Evolutionary conservation across 2,329 filamentous ascomycete genomes (phyloP).

Genomic region (Kalaharituber pfeilii): DNA sequence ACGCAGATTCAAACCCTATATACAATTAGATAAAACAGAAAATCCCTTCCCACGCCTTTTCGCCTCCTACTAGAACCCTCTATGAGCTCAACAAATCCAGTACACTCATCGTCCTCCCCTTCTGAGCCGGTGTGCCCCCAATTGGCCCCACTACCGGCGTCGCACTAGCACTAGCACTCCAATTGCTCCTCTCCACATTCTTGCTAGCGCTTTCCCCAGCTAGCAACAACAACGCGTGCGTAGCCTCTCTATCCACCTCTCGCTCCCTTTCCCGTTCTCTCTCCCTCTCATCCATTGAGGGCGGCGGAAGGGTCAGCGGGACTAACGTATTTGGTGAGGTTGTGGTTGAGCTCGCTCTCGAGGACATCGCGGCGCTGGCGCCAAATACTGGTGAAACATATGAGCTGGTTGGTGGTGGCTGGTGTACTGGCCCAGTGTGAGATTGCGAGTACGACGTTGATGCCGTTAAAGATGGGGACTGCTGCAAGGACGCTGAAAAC

Average conservation of each 20-base stretch:
- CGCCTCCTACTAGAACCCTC: too few relatives aligned
- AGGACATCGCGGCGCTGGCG: neutral
- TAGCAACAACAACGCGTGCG: constrained; percentile 21
- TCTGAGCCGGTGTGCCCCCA: constrained; percentile 13
- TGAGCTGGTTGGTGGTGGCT: neutral
- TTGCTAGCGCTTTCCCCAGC: constrained; percentile 12
- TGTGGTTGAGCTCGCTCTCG: neutral
- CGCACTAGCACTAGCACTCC: constrained; percentile 1
- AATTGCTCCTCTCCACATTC: neutral
- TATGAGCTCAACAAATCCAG: constrained; percentile 38
- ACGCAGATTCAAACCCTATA: too few relatives aligned
- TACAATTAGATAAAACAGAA: too few relatives aligned
- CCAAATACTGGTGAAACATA: neutral
- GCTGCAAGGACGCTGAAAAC: neutral
- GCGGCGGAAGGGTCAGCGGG: neutral
- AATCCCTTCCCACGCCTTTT: too few relatives aligned
- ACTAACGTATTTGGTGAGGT: neutral
- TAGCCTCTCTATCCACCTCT: constrained; percentile 20
- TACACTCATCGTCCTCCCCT: constrained; percentile 37
- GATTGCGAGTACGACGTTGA: constrained; percentile 8
- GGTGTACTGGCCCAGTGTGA: neutral
- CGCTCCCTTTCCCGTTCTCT: neutral
- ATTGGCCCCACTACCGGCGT: constrained; percentile 6
- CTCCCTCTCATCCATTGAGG: too few relatives aligned
- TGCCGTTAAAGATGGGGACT: neutral